A percentile compares a stretch with the other conserved stretches of the same genome.
Evolutionary conservation across 805 yeast species (phyloP).

Genomic region (Candida wancherniae): DNA sequence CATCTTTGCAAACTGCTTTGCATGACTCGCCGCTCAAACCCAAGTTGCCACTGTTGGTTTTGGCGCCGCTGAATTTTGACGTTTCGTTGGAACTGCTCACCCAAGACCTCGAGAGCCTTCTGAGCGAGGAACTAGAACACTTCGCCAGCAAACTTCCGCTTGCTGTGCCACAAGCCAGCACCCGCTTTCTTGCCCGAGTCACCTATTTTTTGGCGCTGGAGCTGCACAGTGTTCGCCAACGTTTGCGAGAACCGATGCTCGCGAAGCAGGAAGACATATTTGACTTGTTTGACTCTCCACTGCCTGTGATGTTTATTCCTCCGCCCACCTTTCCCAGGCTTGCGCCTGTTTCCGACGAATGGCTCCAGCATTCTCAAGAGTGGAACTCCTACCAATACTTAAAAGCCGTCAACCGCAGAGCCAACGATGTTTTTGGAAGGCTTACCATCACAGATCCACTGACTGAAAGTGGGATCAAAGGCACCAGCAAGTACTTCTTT

Average conservation of each 20-base stretch:
- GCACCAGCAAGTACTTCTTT: constrained; percentile 28
- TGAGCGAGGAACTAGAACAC: background rate
- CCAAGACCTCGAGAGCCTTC: background rate
- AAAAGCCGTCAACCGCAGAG: constrained; percentile 1
- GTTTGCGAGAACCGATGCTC: too few species aligned
- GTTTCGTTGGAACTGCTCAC: constrained; percentile 1
- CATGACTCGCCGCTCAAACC: constrained; percentile 1
- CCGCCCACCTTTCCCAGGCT: constrained; percentile 1
- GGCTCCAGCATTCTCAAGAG: constrained; percentile 1
- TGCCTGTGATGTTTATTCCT: constrained; percentile 1
- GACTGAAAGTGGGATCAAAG: constrained; percentile 12
- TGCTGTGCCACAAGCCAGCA: too few species aligned
- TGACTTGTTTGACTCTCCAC: constrained; percentile 7
- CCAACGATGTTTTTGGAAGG: constrained; percentile 6
- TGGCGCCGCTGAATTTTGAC: constrained; percentile 6
- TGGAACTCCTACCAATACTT: constrained; percentile 1
- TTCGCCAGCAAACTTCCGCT: too few species aligned
- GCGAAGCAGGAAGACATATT: too few species aligned
- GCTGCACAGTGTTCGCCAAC: too few species aligned
- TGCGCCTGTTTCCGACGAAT: background rate
- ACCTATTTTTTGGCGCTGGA: too few species aligned
- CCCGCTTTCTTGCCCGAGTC: too few species aligned
- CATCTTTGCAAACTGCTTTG: constrained; percentile 1
- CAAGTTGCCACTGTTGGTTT: constrained; percentile 3
- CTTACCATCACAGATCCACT: constrained; percentile 13